These are phyloP conservation scores for Neonectria hederae DNA, from an alignment of 2,329 filamentous ascomycete genomes.

Conservation along the genomic window DNA sequence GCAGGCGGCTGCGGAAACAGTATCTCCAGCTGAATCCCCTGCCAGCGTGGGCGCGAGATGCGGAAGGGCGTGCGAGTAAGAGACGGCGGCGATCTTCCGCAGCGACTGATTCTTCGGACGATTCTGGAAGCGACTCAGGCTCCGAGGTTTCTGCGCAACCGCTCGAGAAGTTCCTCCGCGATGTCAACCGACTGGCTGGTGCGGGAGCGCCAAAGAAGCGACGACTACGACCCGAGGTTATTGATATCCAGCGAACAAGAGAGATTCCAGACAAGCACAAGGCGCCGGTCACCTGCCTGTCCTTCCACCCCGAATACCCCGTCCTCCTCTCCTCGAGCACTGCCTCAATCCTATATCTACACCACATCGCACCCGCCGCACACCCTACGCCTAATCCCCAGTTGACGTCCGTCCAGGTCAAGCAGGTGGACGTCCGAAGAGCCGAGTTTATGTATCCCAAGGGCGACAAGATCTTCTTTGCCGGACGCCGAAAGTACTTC, in stretches of 20 bases:
- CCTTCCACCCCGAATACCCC: conserved; percentile 89
- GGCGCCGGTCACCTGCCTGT: conserved; percentile 82
- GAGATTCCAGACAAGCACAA: conserved; percentile 84
- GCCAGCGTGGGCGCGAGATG: conserved; percentile 68
- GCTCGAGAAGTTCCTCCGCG: conserved; percentile 81
- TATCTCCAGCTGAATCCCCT: conserved; percentile 69
- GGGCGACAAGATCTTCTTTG: conserved; percentile 85
- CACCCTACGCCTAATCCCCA: conserved; percentile 85
- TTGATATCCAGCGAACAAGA: conserved; percentile 89
- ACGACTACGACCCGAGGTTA: conserved; percentile 83
- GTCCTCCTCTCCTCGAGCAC: conserved; percentile 90
- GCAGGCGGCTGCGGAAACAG: conserved; percentile 80
- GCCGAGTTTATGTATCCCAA: conserved; percentile 79
- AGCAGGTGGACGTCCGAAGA: conserved; percentile 82
- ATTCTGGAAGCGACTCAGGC: conserved; percentile 67
- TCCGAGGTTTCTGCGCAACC: conserved; percentile 75
- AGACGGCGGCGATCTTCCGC: conserved; percentile 62
- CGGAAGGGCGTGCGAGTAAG: conserved; percentile 61
- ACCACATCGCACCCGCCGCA: conserved; percentile 83
- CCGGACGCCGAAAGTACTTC: conserved; percentile 89
- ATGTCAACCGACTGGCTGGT: conserved; percentile 73
- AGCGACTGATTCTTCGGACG: conserved; percentile 59
- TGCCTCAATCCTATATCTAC: conserved; percentile 85
- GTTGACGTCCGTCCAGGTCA: conserved; percentile 88
- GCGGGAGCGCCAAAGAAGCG: conserved; percentile 65